Evolutionary conservation across 1,284 basidiomycete genomes (phyloP).

Genomic region (Marasmius oreades): DNA sequence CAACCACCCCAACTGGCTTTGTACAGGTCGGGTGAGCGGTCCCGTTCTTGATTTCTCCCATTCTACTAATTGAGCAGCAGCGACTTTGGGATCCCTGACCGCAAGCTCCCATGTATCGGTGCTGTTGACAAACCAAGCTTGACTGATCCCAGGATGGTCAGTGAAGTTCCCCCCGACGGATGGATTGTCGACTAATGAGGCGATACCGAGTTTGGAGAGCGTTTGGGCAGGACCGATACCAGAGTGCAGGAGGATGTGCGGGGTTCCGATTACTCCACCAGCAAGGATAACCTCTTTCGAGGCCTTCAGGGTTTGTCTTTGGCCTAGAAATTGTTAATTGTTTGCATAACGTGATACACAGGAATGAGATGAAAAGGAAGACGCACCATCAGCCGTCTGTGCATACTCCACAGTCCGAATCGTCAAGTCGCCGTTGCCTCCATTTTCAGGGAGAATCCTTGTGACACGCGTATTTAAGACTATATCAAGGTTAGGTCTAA

Average conservation of each 20-base stretch:
- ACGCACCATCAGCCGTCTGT: slow-evolving; percentile 1
- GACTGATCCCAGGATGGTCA: slow-evolving; percentile 1
- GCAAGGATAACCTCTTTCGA: slow-evolving; percentile 23
- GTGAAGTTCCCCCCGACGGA: slow-evolving; percentile 6
- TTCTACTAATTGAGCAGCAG: slow-evolving; percentile 1
- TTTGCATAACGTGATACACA: slow-evolving; percentile 1
- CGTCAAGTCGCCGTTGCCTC: neutral
- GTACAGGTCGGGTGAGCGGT: slow-evolving; percentile 2
- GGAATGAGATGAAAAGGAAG: neutral
- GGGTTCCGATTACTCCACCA: slow-evolving; percentile 21
- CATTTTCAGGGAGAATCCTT: slow-evolving; percentile 7
- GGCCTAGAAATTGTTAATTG: slow-evolving; percentile 24
- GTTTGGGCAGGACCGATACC: slow-evolving; percentile 27
- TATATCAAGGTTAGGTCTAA: slow-evolving; percentile 17
- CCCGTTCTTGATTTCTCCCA: slow-evolving; percentile 1
- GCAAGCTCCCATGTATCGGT: slow-evolving; percentile 7
- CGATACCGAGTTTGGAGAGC: slow-evolving; percentile 14
- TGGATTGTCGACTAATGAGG: slow-evolving; percentile 2
- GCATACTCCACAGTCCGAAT: slow-evolving; percentile 14
- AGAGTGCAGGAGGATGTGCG: slow-evolving; percentile 29
- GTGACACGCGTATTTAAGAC: slow-evolving; percentile 17
- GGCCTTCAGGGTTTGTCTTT: slow-evolving; percentile 12
- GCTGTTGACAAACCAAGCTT: slow-evolving; percentile 1
- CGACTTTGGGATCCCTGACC: neutral
- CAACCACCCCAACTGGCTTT: slow-evolving; percentile 2